Percentiles rank a stretch among this genome's conserved stretches.
Evolutionary conservation across 176 grass and related monocot species (phyloP).

Genomic region (Carex cristatella): DNA sequence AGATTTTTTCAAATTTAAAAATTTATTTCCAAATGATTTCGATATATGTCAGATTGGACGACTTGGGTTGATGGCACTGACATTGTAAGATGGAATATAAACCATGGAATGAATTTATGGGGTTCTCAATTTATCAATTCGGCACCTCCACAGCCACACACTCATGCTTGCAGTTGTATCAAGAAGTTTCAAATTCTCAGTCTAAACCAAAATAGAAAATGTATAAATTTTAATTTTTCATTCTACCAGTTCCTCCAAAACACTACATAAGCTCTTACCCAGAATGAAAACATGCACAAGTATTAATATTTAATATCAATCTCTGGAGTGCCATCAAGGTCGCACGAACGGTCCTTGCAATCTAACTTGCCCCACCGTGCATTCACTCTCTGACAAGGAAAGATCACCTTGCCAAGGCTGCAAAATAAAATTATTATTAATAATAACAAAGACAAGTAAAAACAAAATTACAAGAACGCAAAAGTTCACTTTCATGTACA

Average conservation of each 20-base stretch:
- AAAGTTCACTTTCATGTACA: neutral
- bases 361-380: slow-evolving; percentile 93
- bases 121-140: neutral
- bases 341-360: slow-evolving; percentile 70
- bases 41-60: neutral
- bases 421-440: slow-evolving; percentile 18
- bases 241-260: neutral
- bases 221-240: neutral
- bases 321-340: slow-evolving; percentile 51
- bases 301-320: slow-evolving; percentile 40
- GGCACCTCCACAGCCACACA: neutral
- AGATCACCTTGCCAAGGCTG: slow-evolving; percentile 83
- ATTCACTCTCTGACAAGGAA: slow-evolving; percentile 90
- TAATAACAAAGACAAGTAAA: neutral
- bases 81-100: neutral
- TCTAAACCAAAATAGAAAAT: neutral
- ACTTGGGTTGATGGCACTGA: neutral
- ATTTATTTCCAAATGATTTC: neutral
- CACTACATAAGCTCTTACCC: neutral
- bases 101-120: neutral
- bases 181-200: neutral
- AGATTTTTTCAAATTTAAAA: too few species aligned
- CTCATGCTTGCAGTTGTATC: neutral
- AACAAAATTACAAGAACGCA: neutral
- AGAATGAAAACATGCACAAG: neutral